These are phyloP conservation scores for Cyberlindnera mississippiensis DNA, from an alignment of 805 yeast genomes.

Conservation along the genomic window DNA sequence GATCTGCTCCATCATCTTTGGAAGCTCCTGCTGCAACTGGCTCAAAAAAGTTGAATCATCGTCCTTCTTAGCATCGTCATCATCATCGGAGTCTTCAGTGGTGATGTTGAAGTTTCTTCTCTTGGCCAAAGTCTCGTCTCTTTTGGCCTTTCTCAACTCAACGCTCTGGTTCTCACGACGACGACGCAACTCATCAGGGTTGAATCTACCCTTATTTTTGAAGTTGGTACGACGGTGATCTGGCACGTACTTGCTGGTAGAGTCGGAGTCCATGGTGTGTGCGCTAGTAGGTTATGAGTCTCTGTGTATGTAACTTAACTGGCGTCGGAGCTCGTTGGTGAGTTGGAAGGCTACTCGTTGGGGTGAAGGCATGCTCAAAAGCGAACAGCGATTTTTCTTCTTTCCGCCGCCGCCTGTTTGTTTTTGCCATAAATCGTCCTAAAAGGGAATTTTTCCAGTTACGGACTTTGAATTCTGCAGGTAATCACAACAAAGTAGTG, in stretches of 20 bases:
- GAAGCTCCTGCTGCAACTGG: slow-evolving; percentile 64
- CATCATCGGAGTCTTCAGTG: slow-evolving; percentile 52
- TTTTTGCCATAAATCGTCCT: slow-evolving; percentile 6
- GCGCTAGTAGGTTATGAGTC: neutral
- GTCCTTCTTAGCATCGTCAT: slow-evolving; percentile 28
- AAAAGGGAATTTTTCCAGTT: slow-evolving; percentile 16
- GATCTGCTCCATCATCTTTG: slow-evolving; percentile 79
- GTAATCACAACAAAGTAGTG: slow-evolving; percentile 27
- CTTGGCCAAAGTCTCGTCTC: slow-evolving; percentile 92
- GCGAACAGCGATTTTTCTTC: slow-evolving; percentile 4
- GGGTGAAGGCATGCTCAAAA: neutral
- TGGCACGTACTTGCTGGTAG: slow-evolving; percentile 84
- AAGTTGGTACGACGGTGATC: slow-evolving; percentile 96
- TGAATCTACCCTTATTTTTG: slow-evolving; percentile 91
- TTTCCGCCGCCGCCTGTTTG: slow-evolving; percentile 2
- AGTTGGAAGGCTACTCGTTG: too few species aligned
- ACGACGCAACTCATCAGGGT: slow-evolving; percentile 94
- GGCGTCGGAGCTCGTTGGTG: too few species aligned
- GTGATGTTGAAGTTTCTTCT: slow-evolving; percentile 72
- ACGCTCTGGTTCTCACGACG: slow-evolving; percentile 97
- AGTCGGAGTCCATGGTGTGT: slow-evolving; percentile 63
- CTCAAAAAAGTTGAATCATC: slow-evolving; percentile 41
- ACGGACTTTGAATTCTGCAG: slow-evolving; percentile 35
- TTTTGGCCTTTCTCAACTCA: slow-evolving; percentile 90
- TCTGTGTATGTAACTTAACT: too few species aligned